phyloP scores from a whole-genome alignment of 1,284 basidiomycete genomes.

The Ustilago curta region DNA sequence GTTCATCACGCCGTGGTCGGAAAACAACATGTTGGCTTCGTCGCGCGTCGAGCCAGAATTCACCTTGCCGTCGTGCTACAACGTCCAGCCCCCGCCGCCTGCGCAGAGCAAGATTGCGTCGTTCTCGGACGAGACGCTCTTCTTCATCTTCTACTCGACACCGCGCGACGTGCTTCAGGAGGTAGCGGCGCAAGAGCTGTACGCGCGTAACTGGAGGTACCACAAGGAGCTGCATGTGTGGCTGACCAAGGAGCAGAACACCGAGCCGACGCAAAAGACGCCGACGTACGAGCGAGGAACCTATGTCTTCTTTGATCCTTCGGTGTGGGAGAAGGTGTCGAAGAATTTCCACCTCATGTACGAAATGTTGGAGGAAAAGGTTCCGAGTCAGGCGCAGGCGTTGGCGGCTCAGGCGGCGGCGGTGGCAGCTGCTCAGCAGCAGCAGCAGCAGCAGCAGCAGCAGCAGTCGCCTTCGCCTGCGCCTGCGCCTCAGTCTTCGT shows the following conservation, averaged over 20 bases:
- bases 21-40: conserved; percentile 82
- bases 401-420: conserved; percentile 44
- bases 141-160: conserved; percentile 98
- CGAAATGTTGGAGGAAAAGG: conserved; percentile 85
- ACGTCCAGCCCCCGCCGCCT: conserved; percentile 89
- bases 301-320: conserved; percentile 92
- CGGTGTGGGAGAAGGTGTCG: conserved; percentile 83
- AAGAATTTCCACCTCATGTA: conserved; percentile 84
- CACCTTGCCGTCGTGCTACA: conserved; percentile 91
- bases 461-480: conserved; percentile 8
- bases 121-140: conserved; percentile 96
- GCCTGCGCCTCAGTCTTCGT: conserved; percentile 4
- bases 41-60: conserved; percentile 86
- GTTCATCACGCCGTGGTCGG: conserved; percentile 97
- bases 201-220: conserved; percentile 96
- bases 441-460: conserved; percentile 28
- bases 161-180: conserved; percentile 94
- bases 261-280: conserved; percentile 84
- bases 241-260: conserved; percentile 92
- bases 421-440: conserved; percentile 28
- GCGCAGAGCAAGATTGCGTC: conserved; percentile 86
- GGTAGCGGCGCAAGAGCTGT: conserved; percentile 94
- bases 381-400: conserved; percentile 51
- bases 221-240: conserved; percentile 94
- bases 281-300: conserved; percentile 87